A percentile compares a stretch with the other conserved stretches of the same genome.
These are phyloP conservation scores for Penicillium hesseltinei DNA, from an alignment of 2,329 filamentous ascomycete species.

Conservation along the genomic window DNA sequence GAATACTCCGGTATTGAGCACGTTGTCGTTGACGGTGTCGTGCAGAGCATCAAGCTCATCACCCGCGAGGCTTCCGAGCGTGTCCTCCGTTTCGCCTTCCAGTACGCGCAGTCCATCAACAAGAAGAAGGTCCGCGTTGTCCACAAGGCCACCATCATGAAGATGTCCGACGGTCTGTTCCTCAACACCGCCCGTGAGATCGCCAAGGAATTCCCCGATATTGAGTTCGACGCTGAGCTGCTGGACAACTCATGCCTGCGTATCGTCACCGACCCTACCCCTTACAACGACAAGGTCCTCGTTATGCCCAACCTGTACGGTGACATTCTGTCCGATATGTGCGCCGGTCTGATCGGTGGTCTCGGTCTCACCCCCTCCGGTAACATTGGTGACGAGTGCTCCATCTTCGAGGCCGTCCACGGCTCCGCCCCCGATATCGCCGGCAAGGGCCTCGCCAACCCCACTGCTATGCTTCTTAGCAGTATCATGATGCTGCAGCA, in stretches of 20 bases:
- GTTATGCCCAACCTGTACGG: constrained; percentile 98
- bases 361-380: constrained; percentile 95
- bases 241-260: constrained; percentile 99
- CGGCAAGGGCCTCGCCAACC: constrained; percentile 94
- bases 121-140: constrained; percentile 96
- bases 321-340: constrained; percentile 99
- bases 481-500: constrained; percentile 99
- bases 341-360: constrained; percentile 95
- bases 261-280: constrained; percentile 92
- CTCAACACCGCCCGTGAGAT: constrained; percentile 80
- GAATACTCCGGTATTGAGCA: constrained; percentile 99
- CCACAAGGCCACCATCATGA: constrained; percentile 99
- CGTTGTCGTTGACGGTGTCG: constrained; percentile 93
- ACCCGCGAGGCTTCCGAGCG: constrained; percentile 92
- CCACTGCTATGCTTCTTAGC: constrained; percentile 88
- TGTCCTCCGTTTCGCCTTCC: constrained; percentile 95
- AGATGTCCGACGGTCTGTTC: constrained; percentile 99
- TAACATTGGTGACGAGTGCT: constrained; percentile 99
- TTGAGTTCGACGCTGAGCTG: constrained; percentile 96
- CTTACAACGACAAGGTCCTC: constrained; percentile 99
- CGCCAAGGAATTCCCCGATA: constrained; percentile 89
- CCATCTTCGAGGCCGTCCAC: constrained; percentile 99
- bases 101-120: constrained; percentile 90
- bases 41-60: constrained; percentile 99
- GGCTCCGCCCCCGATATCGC: constrained; percentile 95